These are phyloP conservation scores for Coprinopsis strossmayeri DNA, from an alignment of 768 basidiomycete genomes.

Conservation along the genomic window DNA sequence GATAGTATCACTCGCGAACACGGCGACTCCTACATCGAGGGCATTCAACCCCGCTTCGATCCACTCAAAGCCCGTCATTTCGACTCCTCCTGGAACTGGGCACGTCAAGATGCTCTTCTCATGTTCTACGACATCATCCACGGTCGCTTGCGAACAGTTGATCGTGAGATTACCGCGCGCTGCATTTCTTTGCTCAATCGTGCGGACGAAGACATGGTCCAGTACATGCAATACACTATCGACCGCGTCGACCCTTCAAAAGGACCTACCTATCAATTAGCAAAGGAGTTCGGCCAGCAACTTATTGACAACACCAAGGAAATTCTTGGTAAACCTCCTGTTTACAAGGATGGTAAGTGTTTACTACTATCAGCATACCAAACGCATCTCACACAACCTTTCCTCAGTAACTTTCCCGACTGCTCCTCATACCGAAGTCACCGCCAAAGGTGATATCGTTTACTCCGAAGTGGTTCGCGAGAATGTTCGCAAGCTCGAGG, in stretches of 20 bases:
- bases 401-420: constrained; percentile 91
- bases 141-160: constrained; percentile 88
- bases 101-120: constrained; percentile 88
- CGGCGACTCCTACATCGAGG: constrained; percentile 88
- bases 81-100: constrained; percentile 99
- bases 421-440: constrained; percentile 92
- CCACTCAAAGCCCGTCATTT: constrained; percentile 95
- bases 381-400: constrained; percentile 9
- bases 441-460: constrained; percentile 88
- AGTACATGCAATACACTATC: constrained; percentile 96
- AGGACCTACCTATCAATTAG: constrained; percentile 91
- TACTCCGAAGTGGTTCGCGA: constrained; percentile 94
- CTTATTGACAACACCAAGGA: constrained; percentile 91
- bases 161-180: constrained; percentile 93
- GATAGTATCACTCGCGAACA: constrained; percentile 90
- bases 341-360: constrained; percentile 89
- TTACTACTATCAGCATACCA: background rate
- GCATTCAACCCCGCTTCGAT: constrained; percentile 92
- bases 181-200: constrained; percentile 98
- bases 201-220: constrained; percentile 85
- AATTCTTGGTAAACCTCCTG: constrained; percentile 74
- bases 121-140: constrained; percentile 99
- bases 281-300: constrained; percentile 95
- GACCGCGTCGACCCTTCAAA: constrained; percentile 71
- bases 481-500: constrained; percentile 94